Base-by-base conservation (phyloP, 768 basidiomycete species). In the Thelephora ganbajun region DNA sequence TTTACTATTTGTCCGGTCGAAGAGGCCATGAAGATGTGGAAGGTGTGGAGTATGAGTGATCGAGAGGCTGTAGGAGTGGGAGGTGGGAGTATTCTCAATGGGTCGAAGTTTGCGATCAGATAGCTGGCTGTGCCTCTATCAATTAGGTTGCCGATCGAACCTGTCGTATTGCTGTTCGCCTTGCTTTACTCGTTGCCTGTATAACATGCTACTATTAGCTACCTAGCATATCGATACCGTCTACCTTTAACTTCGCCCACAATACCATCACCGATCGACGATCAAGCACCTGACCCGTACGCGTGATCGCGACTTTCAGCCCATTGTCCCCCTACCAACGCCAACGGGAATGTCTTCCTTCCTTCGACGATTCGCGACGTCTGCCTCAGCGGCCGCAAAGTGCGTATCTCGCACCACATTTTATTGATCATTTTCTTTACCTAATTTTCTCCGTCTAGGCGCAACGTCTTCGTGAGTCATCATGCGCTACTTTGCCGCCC, bases 21-120 rank as follows among this genome's bases (percentile, higher is more conserved):
- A 52, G 77, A 82, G 59, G 73, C 76, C 43, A 79, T 83, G 63
- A 81, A 80, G 63, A 77, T 80, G 72, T 83, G 79, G 73, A 75
- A 77, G 51, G 77, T 82, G 30, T 83, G 80, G 80, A 57, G 49
- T 47, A 45, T 47, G 26, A 30, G 26, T 9, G 26, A 30, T 30
- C 26, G 26, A 4, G 26, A 30, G 26, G 26, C 4, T 30, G 26
- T 4, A 30, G n/a, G 34, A 47, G 48, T 53, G 47, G 44, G 44
- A 34, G 9, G 16, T 50, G 35, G 37, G 48, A 50, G 49, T 34
- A 16, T 46, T 37, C 33, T 46, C 13, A n/a, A 46, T 46, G 18
- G 45, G 19, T 34, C 35, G 11, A 23, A 23, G 44, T 34, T 45
- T 34, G 45, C n/a, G 13, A 46, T 36, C 26, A 46, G 33, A 19